Evolutionary conservation across 352 stramenopile genomes (phyloP).

Genomic region (Thraustotheca clavata): DNA sequence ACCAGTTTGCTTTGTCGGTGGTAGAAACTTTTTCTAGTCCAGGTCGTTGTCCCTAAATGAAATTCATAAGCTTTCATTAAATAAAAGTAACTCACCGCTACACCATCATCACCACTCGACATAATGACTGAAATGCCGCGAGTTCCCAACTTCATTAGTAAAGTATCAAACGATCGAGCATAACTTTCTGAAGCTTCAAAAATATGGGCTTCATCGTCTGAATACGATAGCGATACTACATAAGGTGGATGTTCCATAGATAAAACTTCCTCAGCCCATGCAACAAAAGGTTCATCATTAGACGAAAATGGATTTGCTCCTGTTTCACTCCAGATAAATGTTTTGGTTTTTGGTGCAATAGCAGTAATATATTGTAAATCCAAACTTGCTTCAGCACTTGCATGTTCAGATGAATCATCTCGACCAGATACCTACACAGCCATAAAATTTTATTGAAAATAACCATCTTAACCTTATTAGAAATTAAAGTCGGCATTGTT

Average conservation of each 20-base stretch:
- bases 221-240: conserved; percentile 87
- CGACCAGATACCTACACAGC: conserved; percentile 44
- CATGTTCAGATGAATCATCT: conserved; percentile 29
- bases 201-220: conserved; percentile 85
- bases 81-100: conserved; percentile 61
- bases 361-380: conserved; percentile 89
- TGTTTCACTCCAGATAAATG: conserved; percentile 72
- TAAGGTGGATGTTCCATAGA: conserved; percentile 56
- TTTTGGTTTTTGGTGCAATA: conserved; percentile 64
- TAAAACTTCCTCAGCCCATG: conserved; percentile 64
- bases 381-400: conserved; percentile 72
- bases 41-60: conserved; percentile 34
- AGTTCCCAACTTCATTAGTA: conserved; percentile 86
- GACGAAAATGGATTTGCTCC: conserved; percentile 79
- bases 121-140: conserved; percentile 82
- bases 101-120: conserved; percentile 81
- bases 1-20: conserved; percentile 23
- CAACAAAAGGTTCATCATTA: conserved; percentile 78
- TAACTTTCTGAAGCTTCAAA: conserved; percentile 66
- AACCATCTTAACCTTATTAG: conserved; percentile 1
- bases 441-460: background rate
- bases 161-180: conserved; percentile 66
- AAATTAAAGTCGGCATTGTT: conserved; percentile 30
- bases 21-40: conserved; percentile 5
- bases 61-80: conserved; percentile 30